A percentile compares a stretch with the other conserved stretches of the same genome.
phyloP scores from a whole-genome alignment of 352 stramenopile species.

The Peronosclerospora sorghi region DNA sequence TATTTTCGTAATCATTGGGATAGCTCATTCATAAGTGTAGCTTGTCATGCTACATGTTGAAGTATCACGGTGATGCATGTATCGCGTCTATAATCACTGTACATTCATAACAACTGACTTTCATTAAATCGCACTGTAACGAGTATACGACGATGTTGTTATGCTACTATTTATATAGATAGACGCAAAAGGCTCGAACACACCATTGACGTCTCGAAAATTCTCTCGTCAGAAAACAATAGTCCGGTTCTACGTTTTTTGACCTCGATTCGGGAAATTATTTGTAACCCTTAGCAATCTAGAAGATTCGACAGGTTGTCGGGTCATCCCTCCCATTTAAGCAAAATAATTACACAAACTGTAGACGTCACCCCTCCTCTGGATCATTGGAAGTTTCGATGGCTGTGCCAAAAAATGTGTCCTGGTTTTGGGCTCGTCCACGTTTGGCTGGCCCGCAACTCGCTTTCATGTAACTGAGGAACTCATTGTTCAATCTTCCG shows the following conservation, averaged over 20 bases:
- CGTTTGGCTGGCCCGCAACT: constrained; percentile 18
- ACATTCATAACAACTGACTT: no score
- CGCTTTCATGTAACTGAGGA: background rate
- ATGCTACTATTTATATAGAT: no score
- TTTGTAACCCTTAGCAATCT: constrained; percentile 31
- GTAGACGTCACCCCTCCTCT: constrained; percentile 18
- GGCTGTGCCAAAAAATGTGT: constrained; percentile 7
- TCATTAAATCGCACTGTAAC: no score
- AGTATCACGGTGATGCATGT: background rate
- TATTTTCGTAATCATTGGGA: background rate
- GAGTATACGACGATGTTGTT: no score
- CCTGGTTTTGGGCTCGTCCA: constrained; percentile 9
- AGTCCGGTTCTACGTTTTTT: no score
- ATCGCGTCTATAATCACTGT: background rate
- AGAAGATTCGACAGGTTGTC: constrained; percentile 52
- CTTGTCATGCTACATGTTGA: background rate
- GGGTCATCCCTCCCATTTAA: constrained; percentile 7
- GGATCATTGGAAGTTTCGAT: constrained; percentile 25
- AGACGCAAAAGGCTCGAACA: no score
- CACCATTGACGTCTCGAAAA: no score
- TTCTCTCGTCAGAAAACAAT: no score
- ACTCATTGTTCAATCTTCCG: constrained; percentile 61
- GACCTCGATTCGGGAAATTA: constrained; percentile 10
- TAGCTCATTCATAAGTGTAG: background rate
- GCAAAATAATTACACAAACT: background rate